These are phyloP conservation scores for Rhizopus delemar DNA, from an alignment of 371 early-diverging fungal genomes.

Conservation along the genomic window DNA sequence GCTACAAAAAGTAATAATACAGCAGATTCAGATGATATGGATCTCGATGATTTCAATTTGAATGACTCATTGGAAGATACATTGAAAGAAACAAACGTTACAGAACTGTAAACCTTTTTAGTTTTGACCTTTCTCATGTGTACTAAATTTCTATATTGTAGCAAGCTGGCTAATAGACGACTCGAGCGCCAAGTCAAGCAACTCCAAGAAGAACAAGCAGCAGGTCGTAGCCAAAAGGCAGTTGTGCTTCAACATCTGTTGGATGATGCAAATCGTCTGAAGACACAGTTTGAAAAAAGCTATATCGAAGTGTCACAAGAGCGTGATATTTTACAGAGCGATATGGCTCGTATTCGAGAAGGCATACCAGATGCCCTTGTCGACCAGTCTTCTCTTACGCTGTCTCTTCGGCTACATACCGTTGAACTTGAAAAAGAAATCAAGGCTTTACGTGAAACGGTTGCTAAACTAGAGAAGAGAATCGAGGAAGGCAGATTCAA, in stretches of 20 bases:
- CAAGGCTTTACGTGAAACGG: slow-evolving; percentile 37
- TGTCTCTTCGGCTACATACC: slow-evolving; percentile 43
- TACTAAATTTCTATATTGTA: slow-evolving; percentile 6
- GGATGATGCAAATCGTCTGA: slow-evolving; percentile 72
- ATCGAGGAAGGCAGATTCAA: slow-evolving; percentile 46
- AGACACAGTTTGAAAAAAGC: slow-evolving; percentile 72
- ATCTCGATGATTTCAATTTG: slow-evolving; percentile 40
- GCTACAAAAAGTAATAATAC: background rate
- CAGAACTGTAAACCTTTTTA: slow-evolving; percentile 38
- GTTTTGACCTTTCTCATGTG: slow-evolving; percentile 2
- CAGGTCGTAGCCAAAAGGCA: slow-evolving; percentile 52
- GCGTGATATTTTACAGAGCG: slow-evolving; percentile 72
- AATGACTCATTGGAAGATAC: slow-evolving; percentile 47
- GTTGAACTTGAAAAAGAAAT: slow-evolving; percentile 50
- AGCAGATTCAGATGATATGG: slow-evolving; percentile 36
- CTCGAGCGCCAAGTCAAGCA: slow-evolving; percentile 77
- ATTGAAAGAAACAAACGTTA: slow-evolving; percentile 56
- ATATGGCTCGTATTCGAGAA: slow-evolving; percentile 67
- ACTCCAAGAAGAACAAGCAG: slow-evolving; percentile 57
- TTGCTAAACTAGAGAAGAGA: slow-evolving; percentile 30
- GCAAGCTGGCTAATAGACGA: slow-evolving; percentile 67
- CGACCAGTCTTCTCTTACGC: slow-evolving; percentile 34
- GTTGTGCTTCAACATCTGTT: slow-evolving; percentile 69
- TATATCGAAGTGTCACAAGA: slow-evolving; percentile 70
- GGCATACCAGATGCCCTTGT: slow-evolving; percentile 48